phyloP scores from a whole-genome alignment of 176 grass and related monocot species.

The Oryza glaberrima region DNA sequence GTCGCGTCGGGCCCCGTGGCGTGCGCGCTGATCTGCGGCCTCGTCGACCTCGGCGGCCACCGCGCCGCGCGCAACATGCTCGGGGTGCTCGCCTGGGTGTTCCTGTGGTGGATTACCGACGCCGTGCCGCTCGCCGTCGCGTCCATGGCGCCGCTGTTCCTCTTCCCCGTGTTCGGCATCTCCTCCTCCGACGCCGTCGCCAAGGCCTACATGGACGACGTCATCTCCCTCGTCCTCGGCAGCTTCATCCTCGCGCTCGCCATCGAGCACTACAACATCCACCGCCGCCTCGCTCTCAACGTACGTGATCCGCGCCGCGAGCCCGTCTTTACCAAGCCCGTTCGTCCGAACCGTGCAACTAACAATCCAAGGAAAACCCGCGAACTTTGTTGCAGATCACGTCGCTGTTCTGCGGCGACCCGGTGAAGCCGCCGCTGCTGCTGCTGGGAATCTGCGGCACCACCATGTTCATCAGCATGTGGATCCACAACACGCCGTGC shows the following conservation, averaged over 20 bases:
- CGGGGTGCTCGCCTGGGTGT: conserved; percentile 77
- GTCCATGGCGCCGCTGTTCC: conserved; percentile 91
- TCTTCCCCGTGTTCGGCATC: conserved; percentile 85
- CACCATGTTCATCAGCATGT: conserved; percentile 83
- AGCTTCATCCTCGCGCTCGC: conserved; percentile 97
- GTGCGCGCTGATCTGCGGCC: conserved; percentile 47
- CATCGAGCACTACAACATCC: conserved; percentile 91
- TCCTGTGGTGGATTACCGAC: conserved; percentile 87
- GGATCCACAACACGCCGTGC: conserved; percentile 94
- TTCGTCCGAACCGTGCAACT: too few relatives aligned
- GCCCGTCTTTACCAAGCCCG: too few relatives aligned
- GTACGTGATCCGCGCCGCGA: conserved; percentile 24
- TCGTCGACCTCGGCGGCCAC: conserved; percentile 57
- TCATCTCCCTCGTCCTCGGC: conserved; percentile 92
- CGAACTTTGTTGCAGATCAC: conserved; percentile 53
- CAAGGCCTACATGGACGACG: conserved; percentile 90
- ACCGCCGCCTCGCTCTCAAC: conserved; percentile 84
- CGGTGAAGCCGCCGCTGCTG: conserved; percentile 64
- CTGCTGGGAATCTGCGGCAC: conserved; percentile 76
- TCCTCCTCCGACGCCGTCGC: conserved; percentile 61
- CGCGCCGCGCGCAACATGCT: conserved; percentile 77
- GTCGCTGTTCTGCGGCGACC: conserved; percentile 72
- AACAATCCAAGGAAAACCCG: too few relatives aligned
- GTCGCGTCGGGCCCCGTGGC: conserved; percentile 61
- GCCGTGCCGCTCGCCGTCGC: conserved; percentile 86